A percentile compares a stretch with the other conserved stretches of the same genome.
phyloP scores from a whole-genome alignment of 495 filamentous ascomycete genomes.

The Talaromyces ruber region DNA sequence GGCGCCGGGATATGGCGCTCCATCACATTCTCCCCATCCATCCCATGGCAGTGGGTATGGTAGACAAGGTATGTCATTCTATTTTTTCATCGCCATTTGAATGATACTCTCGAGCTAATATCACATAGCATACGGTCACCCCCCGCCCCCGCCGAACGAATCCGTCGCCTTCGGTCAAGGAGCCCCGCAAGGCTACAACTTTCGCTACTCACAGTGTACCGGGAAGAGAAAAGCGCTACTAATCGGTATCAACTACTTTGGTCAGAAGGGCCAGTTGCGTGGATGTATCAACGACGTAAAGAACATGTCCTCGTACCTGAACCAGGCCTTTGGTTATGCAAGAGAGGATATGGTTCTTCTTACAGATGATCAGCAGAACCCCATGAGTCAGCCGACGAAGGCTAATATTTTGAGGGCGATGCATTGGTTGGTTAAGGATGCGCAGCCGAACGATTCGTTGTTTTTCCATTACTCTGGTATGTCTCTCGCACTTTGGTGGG shows the following conservation, averaged over 20 bases:
- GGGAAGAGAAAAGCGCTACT: constrained; percentile 86
- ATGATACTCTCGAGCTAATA: neutral
- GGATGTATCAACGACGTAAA: constrained; percentile 98
- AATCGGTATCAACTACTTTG: constrained; percentile 98
- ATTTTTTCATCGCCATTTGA: neutral
- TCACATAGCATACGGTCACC: constrained; percentile 16
- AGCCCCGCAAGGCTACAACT: constrained; percentile 70
- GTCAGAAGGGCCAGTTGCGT: constrained; percentile 81
- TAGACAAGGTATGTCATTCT: constrained; percentile 21
- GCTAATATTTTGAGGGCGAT: constrained; percentile 93
- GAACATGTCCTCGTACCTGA: constrained; percentile 92
- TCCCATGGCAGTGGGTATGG: constrained; percentile 29
- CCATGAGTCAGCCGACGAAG: constrained; percentile 95
- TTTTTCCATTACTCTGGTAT: constrained; percentile 98
- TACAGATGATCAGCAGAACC: constrained; percentile 95
- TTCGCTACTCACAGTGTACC: constrained; percentile 88
- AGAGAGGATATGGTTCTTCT: constrained; percentile 98
- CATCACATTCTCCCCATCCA: constrained; percentile 21
- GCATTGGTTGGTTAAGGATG: constrained; percentile 98
- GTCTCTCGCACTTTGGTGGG: neutral
- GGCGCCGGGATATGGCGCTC: constrained; percentile 20
- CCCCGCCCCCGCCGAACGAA: constrained; percentile 30
- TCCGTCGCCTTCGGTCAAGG: constrained; percentile 64
- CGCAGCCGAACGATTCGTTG: constrained; percentile 85
- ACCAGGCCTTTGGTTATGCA: constrained; percentile 87